phyloP scores from a whole-genome alignment of 2,329 filamentous ascomycete genomes.

The Alternaria dauci region DNA sequence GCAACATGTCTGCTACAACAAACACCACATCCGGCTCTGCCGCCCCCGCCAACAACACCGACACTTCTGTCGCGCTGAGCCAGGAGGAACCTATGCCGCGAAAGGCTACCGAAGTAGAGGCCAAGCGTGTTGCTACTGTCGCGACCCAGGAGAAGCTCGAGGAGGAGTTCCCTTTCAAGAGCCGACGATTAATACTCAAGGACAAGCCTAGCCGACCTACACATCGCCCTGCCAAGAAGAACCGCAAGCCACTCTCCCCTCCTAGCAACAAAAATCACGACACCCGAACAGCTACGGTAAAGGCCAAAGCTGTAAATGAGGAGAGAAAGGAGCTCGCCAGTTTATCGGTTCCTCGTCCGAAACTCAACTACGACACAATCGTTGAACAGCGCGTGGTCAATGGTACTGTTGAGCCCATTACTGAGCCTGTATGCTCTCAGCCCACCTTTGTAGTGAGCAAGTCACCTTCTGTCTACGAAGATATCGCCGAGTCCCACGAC shows the following conservation, averaged over 20 bases:
- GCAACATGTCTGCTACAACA: not conserved
- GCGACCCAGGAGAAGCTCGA: not conserved
- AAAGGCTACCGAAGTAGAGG: not conserved
- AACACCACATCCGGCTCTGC: not conserved
- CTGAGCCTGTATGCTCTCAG: not conserved
- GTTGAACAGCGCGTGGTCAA: not conserved
- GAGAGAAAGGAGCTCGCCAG: not conserved
- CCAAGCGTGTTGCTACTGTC: not conserved
- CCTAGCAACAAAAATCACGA: not conserved
- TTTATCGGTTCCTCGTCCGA: not conserved
- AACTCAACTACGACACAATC: not conserved
- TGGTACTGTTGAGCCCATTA: not conserved
- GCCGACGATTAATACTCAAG: not conserved
- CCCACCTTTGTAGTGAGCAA: not conserved
- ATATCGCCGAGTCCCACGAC: not conserved
- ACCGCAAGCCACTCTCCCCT: not conserved
- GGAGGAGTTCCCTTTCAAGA: not conserved
- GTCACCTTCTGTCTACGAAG: not conserved
- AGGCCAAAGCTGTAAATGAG: not conserved
- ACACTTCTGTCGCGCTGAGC: not conserved
- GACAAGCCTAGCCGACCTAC: not conserved
- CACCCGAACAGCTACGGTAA: not conserved
- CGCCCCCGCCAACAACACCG: not conserved
- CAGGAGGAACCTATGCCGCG: not conserved
- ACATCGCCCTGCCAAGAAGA: not conserved